A percentile compares a stretch with the other conserved stretches of the same genome.
Evolutionary conservation across 805 yeast genomes (phyloP).

Genomic region (Kodamaea leandrae): DNA sequence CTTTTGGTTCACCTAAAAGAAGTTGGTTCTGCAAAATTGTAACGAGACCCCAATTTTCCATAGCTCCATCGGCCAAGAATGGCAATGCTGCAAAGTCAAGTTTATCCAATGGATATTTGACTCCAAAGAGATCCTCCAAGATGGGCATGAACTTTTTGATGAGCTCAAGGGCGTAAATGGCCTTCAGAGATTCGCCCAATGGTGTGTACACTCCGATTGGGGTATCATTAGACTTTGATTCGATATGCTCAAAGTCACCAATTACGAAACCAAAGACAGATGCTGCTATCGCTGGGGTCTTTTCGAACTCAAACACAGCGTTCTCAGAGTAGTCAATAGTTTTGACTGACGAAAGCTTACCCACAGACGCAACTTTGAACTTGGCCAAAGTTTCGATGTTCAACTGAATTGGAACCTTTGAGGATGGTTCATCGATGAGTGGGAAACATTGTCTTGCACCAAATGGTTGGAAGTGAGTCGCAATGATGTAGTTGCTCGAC

Average conservation of each 20-base stretch:
- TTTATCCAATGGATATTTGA: conserved; percentile 56
- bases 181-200: conserved; percentile 47
- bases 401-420: conserved; percentile 51
- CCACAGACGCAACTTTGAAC: conserved; percentile 54
- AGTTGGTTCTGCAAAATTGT: conserved; percentile 54
- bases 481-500: conserved; percentile 51
- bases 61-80: conserved; percentile 71
- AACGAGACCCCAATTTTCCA: conserved; percentile 76
- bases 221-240: conserved; percentile 12
- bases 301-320: conserved; percentile 41
- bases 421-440: conserved; percentile 61
- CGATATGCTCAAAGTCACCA: conserved; percentile 63
- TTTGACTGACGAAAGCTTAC: conserved; percentile 26
- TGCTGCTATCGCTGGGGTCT: conserved; percentile 58
- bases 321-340: conserved; percentile 23
- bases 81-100: conserved; percentile 70
- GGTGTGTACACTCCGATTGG: conserved; percentile 51
- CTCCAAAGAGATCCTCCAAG: conserved; percentile 44
- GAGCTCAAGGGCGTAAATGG: conserved; percentile 49
- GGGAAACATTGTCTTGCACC: conserved; percentile 66
- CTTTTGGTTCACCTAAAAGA: conserved; percentile 16
- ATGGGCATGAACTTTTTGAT: conserved; percentile 48
- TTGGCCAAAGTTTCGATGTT: conserved; percentile 43
- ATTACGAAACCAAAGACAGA: conserved; percentile 66
- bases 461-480: conserved; percentile 73